A percentile compares a stretch with the other conserved stretches of the same genome.
Evolutionary conservation across 2,329 filamentous ascomycete genomes (phyloP).

Genomic region (Thelonectria discophora): DNA sequence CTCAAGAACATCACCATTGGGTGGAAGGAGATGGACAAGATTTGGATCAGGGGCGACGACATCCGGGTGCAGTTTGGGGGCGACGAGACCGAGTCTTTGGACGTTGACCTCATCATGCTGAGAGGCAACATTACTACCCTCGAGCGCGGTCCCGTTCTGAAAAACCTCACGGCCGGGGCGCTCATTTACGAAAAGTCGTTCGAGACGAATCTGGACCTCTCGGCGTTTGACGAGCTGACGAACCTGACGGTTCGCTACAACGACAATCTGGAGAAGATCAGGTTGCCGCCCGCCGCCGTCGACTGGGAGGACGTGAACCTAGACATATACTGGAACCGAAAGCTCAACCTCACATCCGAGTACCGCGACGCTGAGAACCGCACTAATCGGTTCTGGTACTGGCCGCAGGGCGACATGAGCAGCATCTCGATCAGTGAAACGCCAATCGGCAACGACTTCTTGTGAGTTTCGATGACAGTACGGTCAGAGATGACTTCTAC

Average conservation of each 20-base stretch:
- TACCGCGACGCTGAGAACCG: slow-evolving; percentile 9
- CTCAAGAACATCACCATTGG: slow-evolving; percentile 23
- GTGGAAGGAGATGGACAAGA: slow-evolving; percentile 8
- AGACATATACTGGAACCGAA: not conserved
- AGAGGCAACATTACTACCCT: not conserved
- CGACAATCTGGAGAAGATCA: not conserved
- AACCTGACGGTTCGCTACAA: not conserved
- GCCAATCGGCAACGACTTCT: slow-evolving; percentile 16
- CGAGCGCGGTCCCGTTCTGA: not conserved
- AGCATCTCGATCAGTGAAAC: not conserved
- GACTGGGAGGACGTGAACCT: slow-evolving; percentile 17
- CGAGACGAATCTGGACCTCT: not conserved
- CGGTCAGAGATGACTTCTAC: too few relatives aligned
- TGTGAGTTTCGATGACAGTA: too few relatives aligned
- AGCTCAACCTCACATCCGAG: slow-evolving; percentile 22
- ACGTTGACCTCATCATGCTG: not conserved
- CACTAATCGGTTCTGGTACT: slow-evolving; percentile 20
- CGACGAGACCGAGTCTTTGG: not conserved
- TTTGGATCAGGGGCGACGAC: not conserved
- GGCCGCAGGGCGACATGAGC: slow-evolving; percentile 15
- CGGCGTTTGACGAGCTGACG: not conserved
- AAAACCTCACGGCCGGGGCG: not conserved
- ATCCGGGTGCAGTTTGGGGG: not conserved
- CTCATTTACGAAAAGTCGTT: not conserved
- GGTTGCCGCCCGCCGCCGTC: slow-evolving; percentile 6